Evolutionary conservation across 2,329 filamentous ascomycete species (phyloP).

Genomic region (Teratosphaeria gauchensis): DNA sequence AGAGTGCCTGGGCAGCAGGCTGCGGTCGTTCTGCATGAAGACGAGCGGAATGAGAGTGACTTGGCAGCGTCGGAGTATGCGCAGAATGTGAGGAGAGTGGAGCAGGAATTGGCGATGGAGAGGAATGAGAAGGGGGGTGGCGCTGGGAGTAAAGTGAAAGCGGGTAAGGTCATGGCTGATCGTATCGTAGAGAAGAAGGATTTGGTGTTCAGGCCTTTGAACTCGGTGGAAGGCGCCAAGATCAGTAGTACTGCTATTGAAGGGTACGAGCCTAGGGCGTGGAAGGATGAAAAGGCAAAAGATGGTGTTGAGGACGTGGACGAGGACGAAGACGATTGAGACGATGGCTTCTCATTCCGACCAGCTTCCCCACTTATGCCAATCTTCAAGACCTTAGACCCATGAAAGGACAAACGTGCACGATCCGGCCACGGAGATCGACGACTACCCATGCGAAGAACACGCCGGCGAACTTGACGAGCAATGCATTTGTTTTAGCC

Average conservation of each 20-base stretch:
- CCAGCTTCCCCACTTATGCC: no score
- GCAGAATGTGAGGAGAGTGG: conserved; percentile 9
- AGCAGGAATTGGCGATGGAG: conserved; percentile 33
- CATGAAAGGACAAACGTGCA: no score
- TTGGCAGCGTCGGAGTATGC: neutral
- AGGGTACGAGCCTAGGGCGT: conserved; percentile 19
- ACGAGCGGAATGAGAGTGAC: conserved; percentile 1
- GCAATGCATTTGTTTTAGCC: no score
- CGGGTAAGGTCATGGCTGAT: conserved; percentile 24
- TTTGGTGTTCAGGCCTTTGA: conserved; percentile 6
- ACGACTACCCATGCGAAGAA: no score
- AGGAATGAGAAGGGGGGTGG: conserved; percentile 30
- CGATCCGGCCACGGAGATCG: no score
- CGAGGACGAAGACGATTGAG: neutral
- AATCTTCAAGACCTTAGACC: no score
- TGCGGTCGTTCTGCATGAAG: conserved; percentile 21
- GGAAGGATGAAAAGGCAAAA: neutral
- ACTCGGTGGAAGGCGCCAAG: conserved; percentile 1
- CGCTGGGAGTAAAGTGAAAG: conserved; percentile 8
- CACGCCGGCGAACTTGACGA: no score
- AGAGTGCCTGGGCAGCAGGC: conserved; percentile 42
- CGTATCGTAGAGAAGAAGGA: conserved; percentile 24
- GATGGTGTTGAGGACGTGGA: neutral
- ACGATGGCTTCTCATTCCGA: no score
- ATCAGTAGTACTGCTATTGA: conserved; percentile 17